phyloP scores from a whole-genome alignment of 169 alveolate species.

The Eimeria sp. region DNA sequence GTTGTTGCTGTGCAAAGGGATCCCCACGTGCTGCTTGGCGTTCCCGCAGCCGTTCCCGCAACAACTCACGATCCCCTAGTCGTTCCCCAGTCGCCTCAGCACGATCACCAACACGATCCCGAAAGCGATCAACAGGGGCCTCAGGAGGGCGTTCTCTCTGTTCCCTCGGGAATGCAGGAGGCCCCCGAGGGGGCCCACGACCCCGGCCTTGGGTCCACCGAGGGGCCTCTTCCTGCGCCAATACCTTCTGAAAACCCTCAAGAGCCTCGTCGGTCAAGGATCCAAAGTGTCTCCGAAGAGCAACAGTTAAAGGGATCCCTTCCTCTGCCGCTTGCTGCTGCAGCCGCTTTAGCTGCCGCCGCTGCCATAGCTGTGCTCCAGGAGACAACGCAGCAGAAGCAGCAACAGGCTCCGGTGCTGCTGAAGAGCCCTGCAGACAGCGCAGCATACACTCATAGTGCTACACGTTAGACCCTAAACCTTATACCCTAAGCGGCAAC shows the following conservation, averaged over 20 bases:
- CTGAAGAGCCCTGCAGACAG: not conserved
- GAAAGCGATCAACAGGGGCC: not conserved
- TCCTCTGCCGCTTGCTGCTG: slow-evolving; percentile 23
- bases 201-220: not conserved
- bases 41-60: not conserved
- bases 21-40: not conserved
- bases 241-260: not conserved
- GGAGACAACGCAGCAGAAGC: not conserved
- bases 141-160: not conserved
- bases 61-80: not conserved
- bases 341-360: slow-evolving; percentile 12
- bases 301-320: not conserved
- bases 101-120: not conserved
- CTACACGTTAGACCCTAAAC: not conserved
- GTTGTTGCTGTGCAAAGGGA: not conserved
- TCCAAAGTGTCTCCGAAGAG: not conserved
- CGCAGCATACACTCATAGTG: not conserved
- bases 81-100: not conserved
- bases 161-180: not conserved
- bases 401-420: not conserved
- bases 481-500: not conserved
- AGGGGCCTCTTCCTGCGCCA: not conserved
- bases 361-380: slow-evolving; percentile 5
- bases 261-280: not conserved
- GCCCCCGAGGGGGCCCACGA: no score